Percentiles rank a stretch among this genome's conserved stretches.
Conservation (phyloP, 208 protist species). For the Leishmania lainsoni region DNA sequence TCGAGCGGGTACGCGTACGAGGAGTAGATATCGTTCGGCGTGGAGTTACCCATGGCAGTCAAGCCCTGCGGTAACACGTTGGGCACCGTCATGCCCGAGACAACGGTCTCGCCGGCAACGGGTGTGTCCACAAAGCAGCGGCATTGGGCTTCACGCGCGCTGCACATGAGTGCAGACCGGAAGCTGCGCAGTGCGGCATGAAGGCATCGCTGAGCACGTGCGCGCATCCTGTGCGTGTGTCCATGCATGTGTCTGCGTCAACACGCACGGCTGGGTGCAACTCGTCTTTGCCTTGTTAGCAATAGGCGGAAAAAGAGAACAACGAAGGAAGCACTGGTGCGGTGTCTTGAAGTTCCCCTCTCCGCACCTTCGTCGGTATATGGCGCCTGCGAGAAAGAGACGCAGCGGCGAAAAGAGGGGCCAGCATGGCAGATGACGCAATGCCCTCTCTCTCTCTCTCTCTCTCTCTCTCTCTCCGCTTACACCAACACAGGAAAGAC, state of each 20-base stretch:
- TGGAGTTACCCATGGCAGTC: slow-evolving; percentile 5
- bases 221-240: not conserved
- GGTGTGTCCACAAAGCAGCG: slow-evolving; percentile 29
- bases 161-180: not conserved
- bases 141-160: not conserved
- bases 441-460: not conserved
- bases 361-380: not conserved
- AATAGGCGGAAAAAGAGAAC: not conserved
- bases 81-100: slow-evolving; percentile 15
- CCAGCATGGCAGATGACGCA: not conserved
- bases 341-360: no score
- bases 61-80: slow-evolving; percentile 2
- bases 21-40: slow-evolving; percentile 1
- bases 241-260: not conserved
- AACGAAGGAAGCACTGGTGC: not conserved
- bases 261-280: not conserved
- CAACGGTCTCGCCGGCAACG: slow-evolving; percentile 15
- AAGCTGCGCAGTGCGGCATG: not conserved
- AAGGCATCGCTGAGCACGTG: not conserved
- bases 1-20: slow-evolving; percentile 56
- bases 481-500: not conserved
- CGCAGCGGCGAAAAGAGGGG: not conserved
- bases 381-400: not conserved
- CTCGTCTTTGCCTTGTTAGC: not conserved
- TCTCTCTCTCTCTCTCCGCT: not conserved